Evolutionary conservation across 2,329 filamentous ascomycete species (phyloP), one percentile per base, ranked within the genome.

Genomic region (Aureobasidium musti): DNA sequence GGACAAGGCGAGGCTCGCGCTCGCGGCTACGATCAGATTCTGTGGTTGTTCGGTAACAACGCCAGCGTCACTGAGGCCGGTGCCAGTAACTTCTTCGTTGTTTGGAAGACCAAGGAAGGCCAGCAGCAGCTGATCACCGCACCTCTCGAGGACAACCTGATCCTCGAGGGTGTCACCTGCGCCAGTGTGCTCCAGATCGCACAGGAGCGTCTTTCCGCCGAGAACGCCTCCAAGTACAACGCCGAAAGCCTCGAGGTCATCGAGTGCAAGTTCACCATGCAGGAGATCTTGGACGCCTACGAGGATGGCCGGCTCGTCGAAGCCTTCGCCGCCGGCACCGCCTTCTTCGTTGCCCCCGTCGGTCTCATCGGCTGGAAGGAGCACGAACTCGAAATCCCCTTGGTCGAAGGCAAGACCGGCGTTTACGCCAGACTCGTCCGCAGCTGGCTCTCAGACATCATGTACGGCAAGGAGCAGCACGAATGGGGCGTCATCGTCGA

Each of bases 1-100:
- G 91, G 91, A 3, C 92, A 92, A 57, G 84, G 84, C 21, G 90
- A 93, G 77, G 93, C 93, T 3, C 82, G 87, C 66, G 81, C 80
- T 13, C 80, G 85, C 47, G 93, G 94, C 0, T 97, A 87, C 79
- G 86, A 94, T 74, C 94, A 97, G 83, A 89, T 97, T 66, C 84
- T 97, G n/a, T 97, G 93, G 93, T 84, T 97, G 60, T 95, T 96
- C 74, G 92, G 92, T 1, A 78, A 86, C 47, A 84, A 94, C 71
- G 86, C 86, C 63, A 86, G 87, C 75, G 92, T 96, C 70, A 97
- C 93, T 2, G 93, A 97, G 81, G 93, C 93, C 2, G 93, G 93
- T 5, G 93, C 92, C 14, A 91, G 87, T 74, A 97, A 97, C 80
- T 97, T 97, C 80, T 96, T 97, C 74, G 82, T 96, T 8, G 82